A percentile compares a stretch with the other conserved stretches of the same genome.
Evolutionary conservation across 495 filamentous ascomycete species (phyloP).

Genomic region (Platismatia glauca): DNA sequence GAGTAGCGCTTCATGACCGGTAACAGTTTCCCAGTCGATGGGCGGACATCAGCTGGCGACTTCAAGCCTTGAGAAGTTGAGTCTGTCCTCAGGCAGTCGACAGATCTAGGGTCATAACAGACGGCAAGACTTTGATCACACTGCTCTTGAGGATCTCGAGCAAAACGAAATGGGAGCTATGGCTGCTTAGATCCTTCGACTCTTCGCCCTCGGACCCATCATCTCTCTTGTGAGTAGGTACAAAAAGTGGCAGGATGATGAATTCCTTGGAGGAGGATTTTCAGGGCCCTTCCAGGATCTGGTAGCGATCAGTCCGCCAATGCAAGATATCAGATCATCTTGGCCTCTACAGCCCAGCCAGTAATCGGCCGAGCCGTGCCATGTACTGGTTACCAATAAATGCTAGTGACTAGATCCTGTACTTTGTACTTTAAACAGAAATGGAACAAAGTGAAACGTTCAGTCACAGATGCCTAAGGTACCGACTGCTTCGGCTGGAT

Average conservation of each 20-base stretch:
- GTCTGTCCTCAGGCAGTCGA: neutral
- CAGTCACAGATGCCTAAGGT: neutral
- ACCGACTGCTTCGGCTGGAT: neutral
- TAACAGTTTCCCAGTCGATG: neutral
- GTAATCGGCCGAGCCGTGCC: constrained; percentile 10
- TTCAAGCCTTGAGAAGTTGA: neutral
- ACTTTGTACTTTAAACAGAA: neutral
- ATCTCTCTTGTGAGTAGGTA: neutral
- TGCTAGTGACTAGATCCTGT: neutral
- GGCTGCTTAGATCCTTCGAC: neutral
- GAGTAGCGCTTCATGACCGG: neutral
- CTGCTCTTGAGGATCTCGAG: neutral
- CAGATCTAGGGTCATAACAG: neutral
- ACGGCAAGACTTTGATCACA: neutral
- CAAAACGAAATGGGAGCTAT: neutral
- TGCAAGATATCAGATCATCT: constrained; percentile 3
- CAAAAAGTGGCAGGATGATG: neutral
- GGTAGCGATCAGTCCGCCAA: neutral
- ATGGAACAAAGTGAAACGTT: neutral
- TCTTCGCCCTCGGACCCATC: neutral
- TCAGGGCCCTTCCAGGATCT: neutral
- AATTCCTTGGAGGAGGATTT: neutral
- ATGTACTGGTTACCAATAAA: neutral
- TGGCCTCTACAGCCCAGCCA: constrained; percentile 9
- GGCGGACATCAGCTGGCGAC: neutral